Base-by-base conservation (phyloP, 2,329 filamentous ascomycete genomes). In the Mariannaea sp. region DNA sequence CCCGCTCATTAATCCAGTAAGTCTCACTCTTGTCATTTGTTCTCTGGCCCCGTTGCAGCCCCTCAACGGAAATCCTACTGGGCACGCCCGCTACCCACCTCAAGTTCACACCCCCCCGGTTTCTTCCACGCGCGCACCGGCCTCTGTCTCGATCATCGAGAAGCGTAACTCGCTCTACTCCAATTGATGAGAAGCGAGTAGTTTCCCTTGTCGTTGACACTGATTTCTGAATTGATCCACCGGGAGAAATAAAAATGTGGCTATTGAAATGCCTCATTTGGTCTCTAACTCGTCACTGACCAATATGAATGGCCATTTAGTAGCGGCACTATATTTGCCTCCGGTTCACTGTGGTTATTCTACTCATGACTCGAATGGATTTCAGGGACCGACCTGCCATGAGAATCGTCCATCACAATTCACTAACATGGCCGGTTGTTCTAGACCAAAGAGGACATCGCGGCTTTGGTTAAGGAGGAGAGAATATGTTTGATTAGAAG, bases 331-430 rank as follows among this genome's bases (percentile, higher is more conserved):
- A 16, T 16, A 19, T 36, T n/a, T 19, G 24, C 35, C 57, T 56
- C 58, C 50, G 46, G 24, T 39, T 51, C 47, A 58, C 62, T 65
- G 60, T 61, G 48, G 56, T 63, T 52, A 56, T 60, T 39, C 40
- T 46, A 56, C 46, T 49, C 54, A 38, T 35, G 47, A 39, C 49
- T 45, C 6, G 45, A 46, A 62, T 29, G 51, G 47, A 43, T 20
- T 27, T 51, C 49, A 33, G 38, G 30, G 32, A n/a, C n/a, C n/a
- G n/a, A n/a, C n/a, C n/a, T n/a, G 38, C 36, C 43, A 36, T 19
- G 10, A 38, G 7, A 8, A 10, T 35, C 39, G 38, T 41, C 26
- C 40, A 46, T 60, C 55, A 41, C 45, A 59, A 55, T 49, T 55
- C 38, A 5, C 43, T 33, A 41, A 43, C 30, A 50, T 50, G 41